Evolutionary conservation across 345 rosid genomes (phyloP), one percentile per base, ranked within the genome.

Genomic region (Diplotaxis tenuifolia): DNA sequence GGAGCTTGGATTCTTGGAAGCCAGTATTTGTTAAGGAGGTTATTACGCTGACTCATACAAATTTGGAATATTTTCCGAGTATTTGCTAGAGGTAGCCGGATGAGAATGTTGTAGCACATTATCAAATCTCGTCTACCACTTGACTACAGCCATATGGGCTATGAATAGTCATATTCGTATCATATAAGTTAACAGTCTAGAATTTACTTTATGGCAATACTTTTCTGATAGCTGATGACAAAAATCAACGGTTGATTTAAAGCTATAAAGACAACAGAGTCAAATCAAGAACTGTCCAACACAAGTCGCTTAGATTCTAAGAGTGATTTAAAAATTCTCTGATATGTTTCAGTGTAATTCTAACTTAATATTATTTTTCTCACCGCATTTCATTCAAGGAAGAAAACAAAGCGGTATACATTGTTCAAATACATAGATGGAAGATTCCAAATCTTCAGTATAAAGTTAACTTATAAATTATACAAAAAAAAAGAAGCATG

Each of bases 271-370:
- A 62, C 7, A 40, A 60, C 15, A 69, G 9, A 23, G 45, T 28
- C 52, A 42, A 68, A 69, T 38, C 34, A 54, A 28, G 15, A 68
- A 36, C 2, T 38, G 52, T 21, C 36, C 11, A 69, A 64, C 67
- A 45, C 55, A 70, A 57, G 67, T 76, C 32, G 75, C 79, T 76
- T 70, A 76, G 71, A 63, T 55, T 45, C 79, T 40, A 70, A 75
- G 75, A 55, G 34, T 21, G 23, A 56, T 31, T 45, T 69, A 20
- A 45, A 70, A 55, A 45, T 40, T 54, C 19, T 68, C 36, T 38
- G 74, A 68, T 67, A 60, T 67, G 49, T 61, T 50, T 67, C 29
- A 65, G 12, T 56, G 11, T 55, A 56, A 65, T 65, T 65, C 45
- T 21, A 10, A 11, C 45, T 36, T 36, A 36, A 10, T 32, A 4